phyloP scores from a whole-genome alignment of 805 yeast genomes.

The Candida nemodendra region DNA sequence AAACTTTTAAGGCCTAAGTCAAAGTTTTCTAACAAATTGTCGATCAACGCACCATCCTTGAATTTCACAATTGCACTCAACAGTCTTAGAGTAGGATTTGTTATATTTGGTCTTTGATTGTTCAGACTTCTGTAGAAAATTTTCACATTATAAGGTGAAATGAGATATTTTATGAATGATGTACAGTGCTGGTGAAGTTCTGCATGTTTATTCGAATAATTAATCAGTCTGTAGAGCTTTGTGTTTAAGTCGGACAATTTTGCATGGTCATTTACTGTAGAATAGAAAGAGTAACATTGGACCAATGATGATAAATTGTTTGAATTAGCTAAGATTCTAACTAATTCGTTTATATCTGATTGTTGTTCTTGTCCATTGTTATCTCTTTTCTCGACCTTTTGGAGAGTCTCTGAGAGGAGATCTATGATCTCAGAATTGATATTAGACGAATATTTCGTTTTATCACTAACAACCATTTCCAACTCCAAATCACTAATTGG shows the following conservation, averaged over 20 bases:
- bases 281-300: slow-evolving; percentile 41
- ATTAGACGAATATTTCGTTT: slow-evolving; percentile 23
- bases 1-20: slow-evolving; percentile 64
- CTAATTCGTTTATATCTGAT: slow-evolving; percentile 14
- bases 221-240: slow-evolving; percentile 38
- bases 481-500: too few relatives aligned
- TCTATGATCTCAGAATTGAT: slow-evolving; percentile 14
- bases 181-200: slow-evolving; percentile 28
- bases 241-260: slow-evolving; percentile 46
- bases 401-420: slow-evolving; percentile 17
- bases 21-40: slow-evolving; percentile 60
- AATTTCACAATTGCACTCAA: slow-evolving; percentile 51
- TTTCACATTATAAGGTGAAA: slow-evolving; percentile 53
- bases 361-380: not conserved
- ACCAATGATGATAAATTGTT: slow-evolving; percentile 34
- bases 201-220: slow-evolving; percentile 18
- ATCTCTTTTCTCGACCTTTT: slow-evolving; percentile 1
- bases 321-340: slow-evolving; percentile 30
- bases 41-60: slow-evolving; percentile 49
- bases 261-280: slow-evolving; percentile 51
- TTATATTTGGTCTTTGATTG: slow-evolving; percentile 52
- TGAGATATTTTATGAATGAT: slow-evolving; percentile 49
- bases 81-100: slow-evolving; percentile 62
- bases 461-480: slow-evolving; percentile 9
- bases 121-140: slow-evolving; percentile 67